phyloP scores from a whole-genome alignment of 1,284 basidiomycete species.

The Trichosporon sp. region DNA sequence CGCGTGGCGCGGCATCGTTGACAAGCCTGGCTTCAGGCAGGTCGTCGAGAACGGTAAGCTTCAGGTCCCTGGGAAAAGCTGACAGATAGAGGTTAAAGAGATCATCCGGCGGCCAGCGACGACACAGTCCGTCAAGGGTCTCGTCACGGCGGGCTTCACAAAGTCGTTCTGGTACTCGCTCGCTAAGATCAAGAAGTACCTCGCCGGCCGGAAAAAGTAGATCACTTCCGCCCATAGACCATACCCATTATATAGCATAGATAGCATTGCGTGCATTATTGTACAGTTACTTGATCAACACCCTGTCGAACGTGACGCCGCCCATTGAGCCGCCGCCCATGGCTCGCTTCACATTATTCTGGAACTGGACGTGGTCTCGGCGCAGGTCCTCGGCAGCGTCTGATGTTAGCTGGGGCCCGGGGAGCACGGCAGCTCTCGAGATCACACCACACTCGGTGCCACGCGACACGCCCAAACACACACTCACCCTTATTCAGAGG shows the following conservation, averaged over 20 bases:
- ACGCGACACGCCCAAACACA: no score
- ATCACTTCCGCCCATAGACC: background rate
- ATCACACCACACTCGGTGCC: no score
- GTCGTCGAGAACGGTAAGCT: constrained; percentile 59
- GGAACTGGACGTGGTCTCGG: constrained; percentile 72
- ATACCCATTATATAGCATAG: background rate
- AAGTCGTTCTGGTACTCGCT: constrained; percentile 71
- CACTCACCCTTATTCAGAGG: constrained; percentile 90
- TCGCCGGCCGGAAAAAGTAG: constrained; percentile 46
- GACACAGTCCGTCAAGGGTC: constrained; percentile 76
- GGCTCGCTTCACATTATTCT: constrained; percentile 71
- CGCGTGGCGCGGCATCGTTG: constrained; percentile 69
- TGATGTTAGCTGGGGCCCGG: constrained; percentile 43
- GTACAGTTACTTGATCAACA: constrained; percentile 46
- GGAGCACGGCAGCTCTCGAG: background rate
- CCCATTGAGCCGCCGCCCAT: constrained; percentile 74
- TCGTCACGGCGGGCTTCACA: constrained; percentile 71
- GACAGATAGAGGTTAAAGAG: constrained; percentile 58
- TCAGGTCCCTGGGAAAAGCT: background rate
- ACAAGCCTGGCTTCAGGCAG: constrained; percentile 56
- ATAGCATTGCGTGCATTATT: constrained; percentile 2
- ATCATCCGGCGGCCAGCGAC: constrained; percentile 80
- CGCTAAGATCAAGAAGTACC: constrained; percentile 79
- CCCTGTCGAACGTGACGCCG: constrained; percentile 69
- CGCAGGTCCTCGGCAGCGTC: constrained; percentile 92